Evolutionary conservation across 2,329 filamentous ascomycete species (phyloP), one percentile per base, ranked within the genome.

Genomic region (Penicillium sp.): DNA sequence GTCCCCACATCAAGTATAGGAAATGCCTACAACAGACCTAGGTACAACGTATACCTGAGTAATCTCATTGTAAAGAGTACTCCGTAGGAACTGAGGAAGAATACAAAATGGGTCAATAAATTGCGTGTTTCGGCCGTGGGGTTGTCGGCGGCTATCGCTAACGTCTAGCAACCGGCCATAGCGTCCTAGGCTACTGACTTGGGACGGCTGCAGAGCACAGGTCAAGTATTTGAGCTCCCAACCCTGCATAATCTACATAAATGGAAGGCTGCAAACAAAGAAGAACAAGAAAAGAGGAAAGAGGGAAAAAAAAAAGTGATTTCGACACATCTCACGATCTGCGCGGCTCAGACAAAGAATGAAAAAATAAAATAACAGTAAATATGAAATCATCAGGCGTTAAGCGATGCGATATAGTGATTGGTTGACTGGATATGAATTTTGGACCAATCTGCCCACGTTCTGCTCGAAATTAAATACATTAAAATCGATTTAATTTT

Each of bases 101-200:
- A n/a, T n/a, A n/a, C n/a, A n/a, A n/a, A n/a, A n/a, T 27, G 4
- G 40, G n/a, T 18, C 16, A 32, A 40, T 45, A 26, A 43, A 51
- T 55, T 55, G 35, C 23, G 41, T 51, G 42, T 47, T 53, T 32
- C 14, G 14, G 32, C n/a, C n/a, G 23, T 29, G 52, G 49, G 45
- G 42, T 40, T 30, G 30, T 47, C 45, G 50, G 54, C 54, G 54
- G 51, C 54, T 56, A 56, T 54, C 54, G 44, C 50, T 56, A 56
- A 53, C 26, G 51, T 41, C 10, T 49, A 40, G 41, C 19, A 46
- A 18, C 47, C 44, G 53, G 48, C 34, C 44, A 47, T 53, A 36
- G 50, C 44, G 54, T 56, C 23, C n/a, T 49, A 38, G 32, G 18
- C 18, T 40, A 16, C 26, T 40, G 26, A 52, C 26, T 43, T 49